Evolutionary conservation across 805 yeast species (phyloP).

Genomic region (Metschnikowia aberdeeniae): DNA sequence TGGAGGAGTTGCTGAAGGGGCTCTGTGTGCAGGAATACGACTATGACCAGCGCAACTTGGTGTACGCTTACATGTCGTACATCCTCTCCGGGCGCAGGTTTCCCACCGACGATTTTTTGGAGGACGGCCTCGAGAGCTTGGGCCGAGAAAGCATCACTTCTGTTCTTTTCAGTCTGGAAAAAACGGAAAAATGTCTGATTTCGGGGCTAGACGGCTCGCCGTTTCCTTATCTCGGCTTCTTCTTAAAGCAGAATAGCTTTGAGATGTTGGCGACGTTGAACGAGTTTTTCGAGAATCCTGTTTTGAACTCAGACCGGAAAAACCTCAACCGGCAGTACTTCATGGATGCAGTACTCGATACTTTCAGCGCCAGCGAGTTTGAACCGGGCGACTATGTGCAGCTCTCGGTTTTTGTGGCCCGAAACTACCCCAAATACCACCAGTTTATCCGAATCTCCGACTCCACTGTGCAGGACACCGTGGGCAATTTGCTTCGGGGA

Average conservation of each 20-base stretch:
- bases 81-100: constrained; percentile 73
- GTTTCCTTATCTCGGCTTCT: constrained; percentile 64
- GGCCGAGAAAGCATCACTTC: constrained; percentile 12
- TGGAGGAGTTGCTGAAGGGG: constrained; percentile 48
- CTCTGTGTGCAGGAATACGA: constrained; percentile 3
- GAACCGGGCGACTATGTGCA: constrained; percentile 24
- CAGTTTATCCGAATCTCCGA: constrained; percentile 79
- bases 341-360: constrained; percentile 64
- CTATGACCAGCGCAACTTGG: constrained; percentile 18
- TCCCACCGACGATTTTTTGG: constrained; percentile 60
- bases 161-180: constrained; percentile 37
- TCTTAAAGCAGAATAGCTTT: constrained; percentile 55
- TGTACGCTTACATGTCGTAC: constrained; percentile 60
- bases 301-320: constrained; percentile 58
- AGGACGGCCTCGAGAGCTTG: constrained; percentile 16
- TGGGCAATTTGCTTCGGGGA: constrained; percentile 46
- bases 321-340: constrained; percentile 70
- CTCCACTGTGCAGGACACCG: constrained; percentile 44
- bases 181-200: background rate
- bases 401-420: constrained; percentile 67
- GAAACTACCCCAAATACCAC: constrained; percentile 78
- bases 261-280: constrained; percentile 64
- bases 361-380: constrained; percentile 40
- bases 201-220: constrained; percentile 3
- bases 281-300: constrained; percentile 79